These are phyloP conservation scores for Senna tora DNA, from an alignment of 306 rosid genomes.

Conservation along the genomic window DNA sequence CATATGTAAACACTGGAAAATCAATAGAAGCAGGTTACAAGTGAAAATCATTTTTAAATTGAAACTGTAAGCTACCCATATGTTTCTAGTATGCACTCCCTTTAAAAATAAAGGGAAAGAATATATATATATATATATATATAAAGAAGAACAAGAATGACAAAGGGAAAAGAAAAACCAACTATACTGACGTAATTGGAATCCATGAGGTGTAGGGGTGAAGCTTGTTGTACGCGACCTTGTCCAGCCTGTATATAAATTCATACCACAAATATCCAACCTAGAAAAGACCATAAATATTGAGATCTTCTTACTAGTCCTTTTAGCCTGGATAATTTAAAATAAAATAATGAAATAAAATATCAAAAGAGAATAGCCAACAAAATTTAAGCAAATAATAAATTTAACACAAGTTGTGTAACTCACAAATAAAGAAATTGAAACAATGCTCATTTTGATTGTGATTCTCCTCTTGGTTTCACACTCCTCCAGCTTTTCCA, in stretches of 20 bases:
- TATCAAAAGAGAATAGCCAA: conserved; percentile 14
- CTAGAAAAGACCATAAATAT: conserved; percentile 48
- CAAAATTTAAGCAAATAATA: conserved; percentile 23
- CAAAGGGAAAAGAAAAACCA: conserved; percentile 28
- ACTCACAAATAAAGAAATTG: conserved; percentile 75
- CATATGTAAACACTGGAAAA: conserved; percentile 81
- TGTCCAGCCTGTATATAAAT: conserved; percentile 91
- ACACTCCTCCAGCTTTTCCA: conserved; percentile 93
- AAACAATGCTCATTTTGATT: conserved; percentile 76
- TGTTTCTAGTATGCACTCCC: conserved; percentile 15
- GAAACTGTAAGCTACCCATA: conserved; percentile 9
- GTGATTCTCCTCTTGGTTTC: conserved; percentile 78
- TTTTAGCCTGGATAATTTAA: conserved; percentile 31
- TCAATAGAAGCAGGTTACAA: conserved; percentile 25
- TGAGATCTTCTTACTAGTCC: conserved; percentile 14
- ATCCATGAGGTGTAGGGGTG: conserved; percentile 99
- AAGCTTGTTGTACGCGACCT: conserved; percentile 79
- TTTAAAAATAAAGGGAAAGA: conserved; percentile 17
- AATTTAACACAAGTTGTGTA: conserved; percentile 32
- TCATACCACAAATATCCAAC: conserved; percentile 97
- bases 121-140: not conserved
- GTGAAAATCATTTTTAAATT: conserved; percentile 1
- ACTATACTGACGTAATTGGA: conserved; percentile 84
- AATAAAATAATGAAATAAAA: not conserved
- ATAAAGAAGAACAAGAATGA: conserved; percentile 5